These are phyloP conservation scores for Phytophthora megakarya DNA, from an alignment of 352 stramenopile genomes.

Conservation along the genomic window DNA sequence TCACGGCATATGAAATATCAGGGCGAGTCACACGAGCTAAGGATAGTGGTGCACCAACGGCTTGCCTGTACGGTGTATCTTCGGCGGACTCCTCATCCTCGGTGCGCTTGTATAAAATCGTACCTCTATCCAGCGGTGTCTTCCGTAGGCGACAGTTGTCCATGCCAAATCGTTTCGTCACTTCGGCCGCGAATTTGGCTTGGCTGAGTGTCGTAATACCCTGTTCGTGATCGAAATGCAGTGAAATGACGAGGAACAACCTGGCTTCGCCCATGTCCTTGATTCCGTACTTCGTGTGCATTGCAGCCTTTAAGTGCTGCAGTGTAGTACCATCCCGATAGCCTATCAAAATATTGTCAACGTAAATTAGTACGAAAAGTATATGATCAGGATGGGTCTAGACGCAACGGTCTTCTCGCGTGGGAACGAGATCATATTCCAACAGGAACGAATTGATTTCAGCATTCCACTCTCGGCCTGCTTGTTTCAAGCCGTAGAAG, in stretches of 20 bases:
- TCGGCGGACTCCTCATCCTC: neutral
- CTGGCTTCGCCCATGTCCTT: conserved; percentile 6
- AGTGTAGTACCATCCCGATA: conserved; percentile 3
- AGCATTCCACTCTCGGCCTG: conserved; percentile 14
- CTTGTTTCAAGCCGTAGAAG: conserved; percentile 23
- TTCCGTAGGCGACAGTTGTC: neutral
- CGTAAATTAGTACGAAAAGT: conserved; percentile 17
- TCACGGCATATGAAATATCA: conserved; percentile 9
- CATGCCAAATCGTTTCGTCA: neutral
- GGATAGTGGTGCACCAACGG: conserved; percentile 6
- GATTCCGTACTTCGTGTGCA: neutral
- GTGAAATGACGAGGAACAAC: conserved; percentile 17
- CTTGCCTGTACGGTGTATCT: conserved; percentile 8
- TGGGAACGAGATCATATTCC: neutral
- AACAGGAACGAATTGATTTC: conserved; percentile 2
- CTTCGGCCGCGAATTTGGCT: neutral
- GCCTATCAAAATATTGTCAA: conserved; percentile 14
- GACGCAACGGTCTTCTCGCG: conserved; percentile 6
- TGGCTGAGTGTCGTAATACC: conserved; percentile 1
- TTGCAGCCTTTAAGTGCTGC: neutral
- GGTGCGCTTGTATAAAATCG: neutral
- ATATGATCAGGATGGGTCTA: conserved; percentile 4
- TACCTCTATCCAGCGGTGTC: neutral
- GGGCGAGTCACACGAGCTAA: conserved; percentile 4
- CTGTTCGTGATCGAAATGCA: neutral